Base-by-base conservation (phyloP, 805 yeast genomes). In the Metschnikowia vanudenii region DNA sequence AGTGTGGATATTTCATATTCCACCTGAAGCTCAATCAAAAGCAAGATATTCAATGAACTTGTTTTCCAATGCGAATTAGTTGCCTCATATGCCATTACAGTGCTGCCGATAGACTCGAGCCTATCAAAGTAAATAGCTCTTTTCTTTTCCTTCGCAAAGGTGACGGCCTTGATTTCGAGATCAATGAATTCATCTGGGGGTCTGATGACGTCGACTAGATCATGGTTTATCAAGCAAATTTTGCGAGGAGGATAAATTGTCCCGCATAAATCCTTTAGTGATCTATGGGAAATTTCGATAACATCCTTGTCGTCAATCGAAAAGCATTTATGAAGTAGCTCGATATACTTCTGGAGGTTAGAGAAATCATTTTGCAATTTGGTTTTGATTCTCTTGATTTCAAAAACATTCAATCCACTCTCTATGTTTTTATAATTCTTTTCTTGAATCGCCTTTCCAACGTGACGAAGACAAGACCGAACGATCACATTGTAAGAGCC, bases 111-210 rank as follows among this genome's bases (percentile, higher is more conserved):
- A 11, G 64, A 64, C 2, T 58, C 55, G 26, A 85, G 53, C 14
- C 72, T 59, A 0, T 68, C 65, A 17, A 74, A 53, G 46, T 77
- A 77, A 0, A 63, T 30, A 9, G 59, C 59, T 50, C 84, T 69
- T 60, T 85, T 87, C 43, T 64, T 69, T 17, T 76, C 78, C 54
- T 87, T 87, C 0, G 91, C 91, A n/a, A 68, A 50, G 36, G 69
- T 74, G 12, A 87, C 80, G 0, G 84, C 79, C 14, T 73, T 65
- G 22, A 86, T 76, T 57, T 85, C 88, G 24, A 74, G 51, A 39
- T 79, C 82, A 42, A 83, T 77, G 16, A 65, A 68, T 18, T 65
- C 68, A 56, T 83, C 91, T 0, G 84, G 82, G 0, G 92, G 92
- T 48, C 76, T 70, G 24, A 86, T 77, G 2, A 67, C 39, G 12